Evolutionary conservation across 148 eudicot genomes (phyloP), one percentile per base, ranked within the genome.

Genomic region (Chenopodium suecicum): DNA sequence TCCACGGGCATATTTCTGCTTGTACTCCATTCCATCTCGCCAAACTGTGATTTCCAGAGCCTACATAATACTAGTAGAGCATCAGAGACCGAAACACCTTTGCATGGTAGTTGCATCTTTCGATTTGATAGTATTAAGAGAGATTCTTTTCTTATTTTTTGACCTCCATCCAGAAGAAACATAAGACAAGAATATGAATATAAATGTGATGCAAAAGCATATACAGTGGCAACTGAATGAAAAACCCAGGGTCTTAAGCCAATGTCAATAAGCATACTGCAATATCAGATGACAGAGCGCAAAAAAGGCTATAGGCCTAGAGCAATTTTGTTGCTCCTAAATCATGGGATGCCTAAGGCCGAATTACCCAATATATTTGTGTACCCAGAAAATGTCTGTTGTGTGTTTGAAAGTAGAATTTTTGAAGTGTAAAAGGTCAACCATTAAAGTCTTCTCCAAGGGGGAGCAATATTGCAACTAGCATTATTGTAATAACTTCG

Each of bases 1-100:
- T 79, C 99, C 99, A 79, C 98, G 98, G 37, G 92, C 89, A 93
- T 90, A 96, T 78, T 83, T 92, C 84, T 96, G 99, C 81, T 84
- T 85, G 84, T 89, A 92, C 84, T 94, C 93, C 84, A 77, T 90
- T 48, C 95, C 94, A 89, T 92, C 94, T 66, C 99, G 89, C 97
- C 97, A 92, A 71, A 96, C 92, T 48, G 93, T 94, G 70, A 96
- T 88, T 88, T 96, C 97, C 48, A 96, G 88, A 56, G 85, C 87
- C 99, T 96, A 86, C 65, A 48, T 65, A 58, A 56, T 29, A 84
- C 67, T 64, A 41, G 0, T 25, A 75, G 27, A 73, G 72, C 56
- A 13, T 81, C 64, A 73, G 17, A 77, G 23, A 11, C 23, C 46
- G 63, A 52, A 41, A 69, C 75, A 74, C 50, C 69, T 37, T 23